Percentiles rank a stretch among this genome's conserved stretches.
These are phyloP conservation scores for Nitzschia sp. DNA, from an alignment of 108 stramenopile species.

Conservation along the genomic window DNA sequence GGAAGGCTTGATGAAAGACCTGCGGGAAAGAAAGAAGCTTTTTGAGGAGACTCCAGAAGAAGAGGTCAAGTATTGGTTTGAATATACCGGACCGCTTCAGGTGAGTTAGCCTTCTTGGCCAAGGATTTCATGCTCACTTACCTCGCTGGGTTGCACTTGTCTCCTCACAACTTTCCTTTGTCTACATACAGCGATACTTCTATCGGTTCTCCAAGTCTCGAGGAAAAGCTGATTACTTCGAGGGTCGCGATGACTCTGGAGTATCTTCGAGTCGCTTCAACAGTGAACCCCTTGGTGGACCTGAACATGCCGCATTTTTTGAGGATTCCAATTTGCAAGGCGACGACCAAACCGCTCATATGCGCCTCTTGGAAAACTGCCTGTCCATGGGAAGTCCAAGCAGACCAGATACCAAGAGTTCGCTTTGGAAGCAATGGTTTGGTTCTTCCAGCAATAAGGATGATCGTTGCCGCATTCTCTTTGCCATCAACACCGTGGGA, in stretches of 20 bases:
- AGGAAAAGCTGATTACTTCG: slow-evolving; percentile 85
- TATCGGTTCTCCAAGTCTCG: slow-evolving; percentile 81
- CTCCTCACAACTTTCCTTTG: background rate
- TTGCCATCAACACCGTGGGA: slow-evolving; percentile 82
- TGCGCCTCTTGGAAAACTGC: slow-evolving; percentile 75
- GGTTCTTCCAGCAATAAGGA: slow-evolving; percentile 30
- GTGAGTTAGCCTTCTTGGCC: slow-evolving; percentile 20
- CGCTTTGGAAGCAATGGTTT: slow-evolving; percentile 76
- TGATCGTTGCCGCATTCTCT: slow-evolving; percentile 84
- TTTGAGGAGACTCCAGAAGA: slow-evolving; percentile 84
- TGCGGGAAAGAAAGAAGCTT: slow-evolving; percentile 71
- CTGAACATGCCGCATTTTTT: slow-evolving; percentile 59
- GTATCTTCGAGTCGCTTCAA: slow-evolving; percentile 79
- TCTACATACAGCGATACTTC: slow-evolving; percentile 54
- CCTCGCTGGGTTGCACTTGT: background rate
- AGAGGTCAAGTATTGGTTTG: slow-evolving; percentile 91
- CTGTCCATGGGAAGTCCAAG: slow-evolving; percentile 73
- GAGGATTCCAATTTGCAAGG: background rate
- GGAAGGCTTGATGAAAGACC: slow-evolving; percentile 61
- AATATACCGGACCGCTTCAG: slow-evolving; percentile 85
- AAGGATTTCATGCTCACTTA: background rate
- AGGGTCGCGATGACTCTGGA: slow-evolving; percentile 86
- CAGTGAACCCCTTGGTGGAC: slow-evolving; percentile 47
- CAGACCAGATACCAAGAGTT: slow-evolving; percentile 53
- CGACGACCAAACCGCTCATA: slow-evolving; percentile 41